Evolutionary conservation across 495 filamentous ascomycete species (phyloP), one percentile per base, ranked within the genome.

Genomic region (Neurospora hispaniola): DNA sequence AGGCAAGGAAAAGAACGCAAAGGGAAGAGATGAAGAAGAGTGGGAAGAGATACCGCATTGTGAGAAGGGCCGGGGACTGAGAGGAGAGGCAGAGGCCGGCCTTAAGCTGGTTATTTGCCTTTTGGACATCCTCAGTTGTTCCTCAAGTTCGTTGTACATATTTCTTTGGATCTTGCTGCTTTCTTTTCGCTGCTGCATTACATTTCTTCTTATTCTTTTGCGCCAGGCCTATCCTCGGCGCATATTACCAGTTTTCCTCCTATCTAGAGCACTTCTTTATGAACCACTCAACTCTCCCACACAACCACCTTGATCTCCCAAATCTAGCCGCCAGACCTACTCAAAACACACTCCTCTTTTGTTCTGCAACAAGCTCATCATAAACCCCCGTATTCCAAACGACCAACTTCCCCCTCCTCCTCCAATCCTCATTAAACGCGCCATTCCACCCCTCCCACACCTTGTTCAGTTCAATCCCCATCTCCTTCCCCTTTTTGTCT

Each of bases 361-460:
- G 39, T 35, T 11, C 12, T 35, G 9, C 62, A 62, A 70, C 54
- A 73, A 2, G 27, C 69, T 18, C 42, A 74, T 23, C 42, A 75
- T 75, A 84, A 41, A 81, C 80, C n/a, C 83, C 81, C 16, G 82
- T 84, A 73, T 85, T 85, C 86, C 87, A 99, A 59, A 97, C 93
- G 9, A 98, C 85, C 74, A 99, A 87, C 79, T 93, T 91, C n/a
- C 96, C 96, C 39, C 81, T 81, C 75, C 96, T 87, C 76, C 96
- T 88, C 86, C 86, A 90, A 82, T 99, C 96, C 78, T 98, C 96
- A 75, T 97, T 93, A 83, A 90, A 93, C 74, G 89, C 85, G 3
- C 88, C 92, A 82, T 98, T 99, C 80, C 88, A 93, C 11, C 86
- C 89, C 48, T 90, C 86, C 90, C 90, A 98, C 20, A 88, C 91